Evolutionary conservation across 495 filamentous ascomycete species (phyloP).

Genomic region (Usnea hakonensis): DNA sequence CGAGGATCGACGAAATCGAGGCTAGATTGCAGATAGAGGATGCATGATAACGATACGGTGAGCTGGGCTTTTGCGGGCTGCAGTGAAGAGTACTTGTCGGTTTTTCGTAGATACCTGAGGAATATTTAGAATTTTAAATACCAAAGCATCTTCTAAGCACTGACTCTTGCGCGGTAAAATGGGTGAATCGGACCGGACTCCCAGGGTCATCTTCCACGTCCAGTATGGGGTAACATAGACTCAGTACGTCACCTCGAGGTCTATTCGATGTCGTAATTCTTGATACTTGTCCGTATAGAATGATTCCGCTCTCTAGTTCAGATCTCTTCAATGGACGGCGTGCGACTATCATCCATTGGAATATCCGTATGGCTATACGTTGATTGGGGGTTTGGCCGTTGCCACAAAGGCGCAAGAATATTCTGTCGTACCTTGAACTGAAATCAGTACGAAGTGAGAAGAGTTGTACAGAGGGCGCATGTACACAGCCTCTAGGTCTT

Average conservation of each 20-base stretch:
- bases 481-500: constrained; percentile 7
- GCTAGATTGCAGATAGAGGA: constrained; percentile 9
- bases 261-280: neutral
- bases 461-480: neutral
- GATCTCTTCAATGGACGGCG: constrained; percentile 10
- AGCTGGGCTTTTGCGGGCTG: constrained; percentile 3
- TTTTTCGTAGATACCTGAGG: neutral
- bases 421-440: constrained; percentile 12
- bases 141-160: neutral
- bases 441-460: neutral
- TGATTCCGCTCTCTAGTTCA: constrained; percentile 18
- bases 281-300: constrained; percentile 6
- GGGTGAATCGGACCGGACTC: constrained; percentile 9
- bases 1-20: constrained; percentile 14
- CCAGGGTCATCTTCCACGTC: constrained; percentile 7
- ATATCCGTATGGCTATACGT: constrained; percentile 8
- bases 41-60: constrained; percentile 15
- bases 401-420: constrained; percentile 9
- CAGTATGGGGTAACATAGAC: constrained; percentile 15
- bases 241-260: constrained; percentile 13
- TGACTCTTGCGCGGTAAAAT: constrained; percentile 16
- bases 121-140: neutral
- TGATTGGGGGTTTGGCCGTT: neutral
- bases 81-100: neutral
- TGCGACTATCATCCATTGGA: constrained; percentile 18